Conservation (phyloP, 2,329 filamentous ascomycete genomes). For the Fonsecaea monophora region DNA sequence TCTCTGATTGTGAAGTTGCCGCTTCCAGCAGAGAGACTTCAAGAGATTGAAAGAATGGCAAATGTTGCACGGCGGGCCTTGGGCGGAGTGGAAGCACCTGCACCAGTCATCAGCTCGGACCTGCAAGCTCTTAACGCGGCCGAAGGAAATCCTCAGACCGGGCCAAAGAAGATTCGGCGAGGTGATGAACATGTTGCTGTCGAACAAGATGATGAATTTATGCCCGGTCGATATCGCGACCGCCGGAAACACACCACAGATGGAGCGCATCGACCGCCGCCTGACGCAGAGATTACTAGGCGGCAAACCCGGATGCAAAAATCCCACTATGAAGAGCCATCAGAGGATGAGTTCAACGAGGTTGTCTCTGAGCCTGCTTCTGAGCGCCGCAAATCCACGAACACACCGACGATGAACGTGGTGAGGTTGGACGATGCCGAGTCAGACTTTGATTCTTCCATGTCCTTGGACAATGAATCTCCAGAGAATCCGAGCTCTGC, state of each 20-base stretch:
- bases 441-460: slow-evolving; percentile 24
- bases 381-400: background rate
- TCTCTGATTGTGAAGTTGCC: slow-evolving; percentile 41
- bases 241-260: slow-evolving; percentile 33
- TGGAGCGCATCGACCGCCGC: slow-evolving; percentile 25
- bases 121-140: slow-evolving; percentile 41
- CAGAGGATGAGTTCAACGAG: slow-evolving; percentile 39
- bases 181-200: slow-evolving; percentile 29
- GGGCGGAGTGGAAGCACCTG: slow-evolving; percentile 30
- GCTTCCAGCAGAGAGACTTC: slow-evolving; percentile 38
- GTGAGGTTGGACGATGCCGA: slow-evolving; percentile 25
- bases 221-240: slow-evolving; percentile 36
- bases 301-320: slow-evolving; percentile 37
- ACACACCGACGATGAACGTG: slow-evolving; percentile 5
- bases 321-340: slow-evolving; percentile 37
- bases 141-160: slow-evolving; percentile 37
- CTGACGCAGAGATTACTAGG: slow-evolving; percentile 32
- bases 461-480: slow-evolving; percentile 14
- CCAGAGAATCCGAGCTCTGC: slow-evolving; percentile 6
- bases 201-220: slow-evolving; percentile 42
- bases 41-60: slow-evolving; percentile 30
- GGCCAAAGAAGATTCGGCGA: slow-evolving; percentile 32
- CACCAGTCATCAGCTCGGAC: slow-evolving; percentile 40
- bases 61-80: slow-evolving; percentile 30
- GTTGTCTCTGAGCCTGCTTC: slow-evolving; percentile 19